These are phyloP conservation scores for Priceomyces castillae DNA, from an alignment of 805 yeast species.

Conservation along the genomic window DNA sequence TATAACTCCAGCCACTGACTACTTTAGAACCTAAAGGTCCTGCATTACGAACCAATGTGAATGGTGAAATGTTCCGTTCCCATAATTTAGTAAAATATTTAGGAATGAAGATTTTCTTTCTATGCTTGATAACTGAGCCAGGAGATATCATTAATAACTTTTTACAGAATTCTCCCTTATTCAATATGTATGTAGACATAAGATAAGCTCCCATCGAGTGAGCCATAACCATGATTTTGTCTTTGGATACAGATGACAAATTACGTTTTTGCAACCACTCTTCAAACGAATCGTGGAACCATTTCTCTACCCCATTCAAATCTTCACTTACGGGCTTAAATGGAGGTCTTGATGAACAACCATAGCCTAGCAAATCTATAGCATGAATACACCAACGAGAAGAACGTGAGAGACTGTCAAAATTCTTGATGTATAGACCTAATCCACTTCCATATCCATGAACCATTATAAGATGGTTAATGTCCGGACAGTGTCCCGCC, in stretches of 20 bases:
- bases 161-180: conserved; percentile 49
- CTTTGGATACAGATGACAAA: conserved; percentile 25
- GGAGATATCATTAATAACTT: conserved; percentile 83
- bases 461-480: conserved; percentile 40
- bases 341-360: conserved; percentile 78
- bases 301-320: conserved; percentile 51
- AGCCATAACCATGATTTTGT: conserved; percentile 61
- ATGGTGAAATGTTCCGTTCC: conserved; percentile 87
- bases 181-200: conserved; percentile 62
- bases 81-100: conserved; percentile 76
- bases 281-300: conserved; percentile 64
- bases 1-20: conserved; percentile 84
- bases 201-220: conserved; percentile 94
- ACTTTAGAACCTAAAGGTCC: conserved; percentile 83
- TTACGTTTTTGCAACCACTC: conserved; percentile 58
- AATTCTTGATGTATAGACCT: conserved; percentile 43
- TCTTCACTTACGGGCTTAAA: conserved; percentile 48
- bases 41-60: conserved; percentile 68
- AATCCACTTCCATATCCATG: conserved; percentile 48
- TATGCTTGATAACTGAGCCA: conserved; percentile 69
- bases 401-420: conserved; percentile 20
- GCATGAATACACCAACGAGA: conserved; percentile 76
- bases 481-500: conserved; percentile 11
- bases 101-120: conserved; percentile 52
- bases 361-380: conserved; percentile 86